phyloP scores from a whole-genome alignment of 495 filamentous ascomycete genomes.

The Neurospora terricola region DNA sequence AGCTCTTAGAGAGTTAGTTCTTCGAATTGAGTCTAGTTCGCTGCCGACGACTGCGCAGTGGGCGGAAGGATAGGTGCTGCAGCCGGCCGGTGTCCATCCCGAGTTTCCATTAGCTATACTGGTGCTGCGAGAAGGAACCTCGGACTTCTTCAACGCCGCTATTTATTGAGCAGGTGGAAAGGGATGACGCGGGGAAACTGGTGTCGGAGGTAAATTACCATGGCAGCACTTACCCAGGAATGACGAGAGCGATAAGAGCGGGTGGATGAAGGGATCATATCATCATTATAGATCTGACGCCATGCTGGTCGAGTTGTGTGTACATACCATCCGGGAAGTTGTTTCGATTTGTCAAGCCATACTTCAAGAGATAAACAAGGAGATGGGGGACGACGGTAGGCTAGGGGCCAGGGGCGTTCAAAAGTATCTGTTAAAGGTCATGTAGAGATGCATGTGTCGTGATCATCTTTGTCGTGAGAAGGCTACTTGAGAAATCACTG shows the following conservation, averaged over 20 bases:
- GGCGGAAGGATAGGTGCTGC: background rate
- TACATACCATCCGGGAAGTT: background rate
- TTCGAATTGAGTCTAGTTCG: background rate
- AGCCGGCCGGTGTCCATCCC: background rate
- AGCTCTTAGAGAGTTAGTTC: slow-evolving; percentile 15
- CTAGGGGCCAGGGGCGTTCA: background rate
- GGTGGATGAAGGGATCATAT: background rate
- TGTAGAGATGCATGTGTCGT: background rate
- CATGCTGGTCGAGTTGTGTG: background rate
- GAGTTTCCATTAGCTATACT: no score
- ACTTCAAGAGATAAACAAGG: background rate
- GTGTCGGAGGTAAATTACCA: no score
- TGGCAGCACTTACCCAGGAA: no score
- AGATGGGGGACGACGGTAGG: no score
- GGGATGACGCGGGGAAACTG: no score
- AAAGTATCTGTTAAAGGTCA: background rate
- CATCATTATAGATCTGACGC: no score
- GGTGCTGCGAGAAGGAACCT: background rate
- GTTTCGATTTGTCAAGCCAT: background rate
- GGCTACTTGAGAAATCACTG: no score
- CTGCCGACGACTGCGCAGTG: background rate
- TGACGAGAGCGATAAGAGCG: no score
- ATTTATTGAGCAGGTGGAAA: background rate
- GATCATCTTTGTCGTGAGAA: no score
- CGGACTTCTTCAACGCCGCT: background rate